Evolutionary conservation across 1,284 basidiomycete species (phyloP), one percentile per base, ranked within the genome.

Genomic region (Marasmius tenuissimus): DNA sequence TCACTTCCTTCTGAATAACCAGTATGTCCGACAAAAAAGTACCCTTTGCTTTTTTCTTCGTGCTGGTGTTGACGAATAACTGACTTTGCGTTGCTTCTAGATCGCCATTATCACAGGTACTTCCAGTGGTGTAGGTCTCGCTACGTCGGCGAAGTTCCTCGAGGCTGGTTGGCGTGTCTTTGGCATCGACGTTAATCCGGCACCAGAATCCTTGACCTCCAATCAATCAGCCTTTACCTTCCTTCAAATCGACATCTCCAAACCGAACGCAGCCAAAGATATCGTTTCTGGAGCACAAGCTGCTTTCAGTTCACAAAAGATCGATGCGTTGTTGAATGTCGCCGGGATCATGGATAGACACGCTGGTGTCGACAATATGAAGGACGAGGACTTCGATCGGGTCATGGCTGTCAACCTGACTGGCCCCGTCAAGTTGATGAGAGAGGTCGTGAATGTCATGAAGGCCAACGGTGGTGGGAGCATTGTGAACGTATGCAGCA

Each of bases 111-210:
- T 65, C 38, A 67, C 66, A 4, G 66, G 66, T 33, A 47, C 58
- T 14, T 74, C 72, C 14, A 73, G 71, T 11, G 76, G 76, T 16
- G 71, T 78, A 18, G 76, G 76, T 8, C 67, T 69, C 6, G 71
- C 72, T 12, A 69, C 76, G 14, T 71, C 72, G 4, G 66, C 68
- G 22, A 56, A 71, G 18, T 70, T 72, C 27, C 67, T 75, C 42
- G 63, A 66, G 63, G 27, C 50, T 12, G 63, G 60, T 10, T 64
- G 61, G 42, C 55, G 20, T 9, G 65, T 68, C 38, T 52, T 68
- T 7, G 66, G 65, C 18, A 59, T 66, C 39, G 67, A 68, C 48
- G n/a, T 62, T 12, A 42, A 49, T 10, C n/a, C 56, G 12, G 18
- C 61, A 10, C 61, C 56, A 38, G 45, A 47, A 47, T 37, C 50